Evolutionary conservation across 2,329 filamentous ascomycete species (phyloP).

Genomic region (Colletotrichum eleusines): DNA sequence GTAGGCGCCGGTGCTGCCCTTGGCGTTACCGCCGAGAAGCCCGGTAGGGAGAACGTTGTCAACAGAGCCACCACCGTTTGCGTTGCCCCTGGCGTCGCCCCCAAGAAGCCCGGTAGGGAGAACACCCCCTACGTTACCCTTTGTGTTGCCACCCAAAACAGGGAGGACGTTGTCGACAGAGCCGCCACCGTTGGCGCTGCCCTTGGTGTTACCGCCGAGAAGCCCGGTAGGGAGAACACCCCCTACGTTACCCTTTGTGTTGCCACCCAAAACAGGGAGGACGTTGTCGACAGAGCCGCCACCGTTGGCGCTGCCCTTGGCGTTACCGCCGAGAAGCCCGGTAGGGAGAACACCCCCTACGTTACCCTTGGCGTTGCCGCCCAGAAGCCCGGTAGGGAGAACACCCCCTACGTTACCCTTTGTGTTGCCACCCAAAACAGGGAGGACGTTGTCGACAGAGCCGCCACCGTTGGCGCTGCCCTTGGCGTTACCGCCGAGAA

Average conservation of each 20-base stretch:
- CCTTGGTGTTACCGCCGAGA: constrained; percentile 5
- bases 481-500: neutral
- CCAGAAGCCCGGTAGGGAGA: too few relatives aligned
- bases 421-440: neutral
- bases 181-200: neutral
- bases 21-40: neutral
- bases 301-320: neutral
- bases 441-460: neutral
- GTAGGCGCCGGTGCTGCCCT: too few relatives aligned
- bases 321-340: neutral
- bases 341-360: neutral
- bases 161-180: constrained; percentile 2
- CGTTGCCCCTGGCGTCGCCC: neutral
- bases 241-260: neutral
- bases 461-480: neutral
- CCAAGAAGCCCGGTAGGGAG: constrained; percentile 1
- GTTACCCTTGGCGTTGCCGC: neutral
- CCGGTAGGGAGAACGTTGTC: constrained; percentile 10
- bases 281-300: neutral
- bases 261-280: neutral
- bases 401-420: too few relatives aligned
- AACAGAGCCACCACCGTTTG: neutral
- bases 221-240: neutral
- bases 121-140: neutral
- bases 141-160: neutral